Base-by-base conservation (phyloP, 148 eudicot species). In the Tetragonia tetragonoides region DNA sequence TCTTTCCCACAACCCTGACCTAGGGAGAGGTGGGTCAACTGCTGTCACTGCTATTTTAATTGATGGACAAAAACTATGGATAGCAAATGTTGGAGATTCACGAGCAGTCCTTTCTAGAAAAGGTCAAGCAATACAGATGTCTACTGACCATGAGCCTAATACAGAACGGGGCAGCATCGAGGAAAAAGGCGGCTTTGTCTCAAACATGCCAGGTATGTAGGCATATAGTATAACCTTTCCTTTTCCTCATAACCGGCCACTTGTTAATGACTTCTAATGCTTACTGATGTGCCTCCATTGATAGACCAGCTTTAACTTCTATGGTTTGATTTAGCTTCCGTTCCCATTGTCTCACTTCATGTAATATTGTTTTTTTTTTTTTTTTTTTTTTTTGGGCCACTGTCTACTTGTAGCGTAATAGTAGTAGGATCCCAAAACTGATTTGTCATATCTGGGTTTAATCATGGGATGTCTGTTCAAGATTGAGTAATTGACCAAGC, bases 11-110 rank as follows among this genome's bases (percentile, higher is more conserved):
- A 90, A 73, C 80, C 92, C 93, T 14, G 92, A 92, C 75, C 80
- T 92, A 72, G 97, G 97, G 71, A 83, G 91, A 85, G 97, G 97
- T 78, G 97, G 97, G 56, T 92, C 97, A 66, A 92, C 97, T 72
- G 97, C 97, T 61, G 97, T 92, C 60, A 92, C 94, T 34, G 94
- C 97, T 62, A 86, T 92, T 79, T 89, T 92, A 63, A 86, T 92
- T 53, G 83, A 92, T 67, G 92, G 97, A 23, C 79, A 67, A 75
- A 85, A 83, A 66, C 76, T 92, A 67, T 88, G 83, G 90, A 89
- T 92, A 64, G 97, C 94, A 56, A 92, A 92, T 69, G 91, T 92
- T 57, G 97, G 97, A 83, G 97, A 92, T 79, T 92, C 97, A 74
- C 86, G 97, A 71, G 97, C 91, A 64, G 93, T 92, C 66, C 89